These are phyloP conservation scores for Gossypium sturtianum DNA, from an alignment of 345 rosid genomes.

Conservation along the genomic window DNA sequence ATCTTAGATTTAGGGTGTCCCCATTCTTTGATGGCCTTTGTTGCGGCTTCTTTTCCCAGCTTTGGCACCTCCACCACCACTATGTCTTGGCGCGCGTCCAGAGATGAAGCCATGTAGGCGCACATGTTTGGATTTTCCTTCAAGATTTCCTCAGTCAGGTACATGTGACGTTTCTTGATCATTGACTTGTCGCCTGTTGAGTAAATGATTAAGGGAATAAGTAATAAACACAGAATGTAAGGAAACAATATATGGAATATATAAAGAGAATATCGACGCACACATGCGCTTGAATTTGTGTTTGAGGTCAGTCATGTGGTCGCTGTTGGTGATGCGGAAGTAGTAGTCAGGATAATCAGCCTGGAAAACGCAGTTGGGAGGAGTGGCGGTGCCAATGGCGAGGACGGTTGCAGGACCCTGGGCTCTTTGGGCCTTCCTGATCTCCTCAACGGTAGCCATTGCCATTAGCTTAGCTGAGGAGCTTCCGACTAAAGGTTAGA, in stretches of 20 bases:
- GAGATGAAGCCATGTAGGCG: too few species aligned
- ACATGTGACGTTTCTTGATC: background rate
- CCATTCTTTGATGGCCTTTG: too few species aligned
- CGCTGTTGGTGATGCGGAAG: slow-evolving; percentile 1
- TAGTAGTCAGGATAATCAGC: slow-evolving; percentile 1
- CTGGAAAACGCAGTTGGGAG: background rate
- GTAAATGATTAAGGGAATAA: too few species aligned
- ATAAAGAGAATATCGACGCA: background rate
- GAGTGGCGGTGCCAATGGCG: slow-evolving; percentile 1
- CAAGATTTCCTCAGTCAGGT: background rate
- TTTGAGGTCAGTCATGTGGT: slow-evolving; percentile 5
- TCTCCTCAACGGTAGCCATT: background rate
- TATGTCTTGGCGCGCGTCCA: too few species aligned
- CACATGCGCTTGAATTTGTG: slow-evolving; percentile 4
- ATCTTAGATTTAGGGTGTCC: too few species aligned
- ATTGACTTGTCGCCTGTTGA: background rate
- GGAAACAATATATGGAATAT: background rate
- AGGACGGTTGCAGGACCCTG: slow-evolving; percentile 4
- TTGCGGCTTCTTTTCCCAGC: too few species aligned
- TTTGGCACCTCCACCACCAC: too few species aligned
- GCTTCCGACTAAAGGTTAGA: background rate
- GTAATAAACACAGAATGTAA: background rate
- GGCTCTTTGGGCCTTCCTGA: background rate
- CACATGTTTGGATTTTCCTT: too few species aligned
- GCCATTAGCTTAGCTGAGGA: background rate